A percentile compares a stretch with the other conserved stretches of the same genome.
These are phyloP conservation scores for Colletotrichum lentis DNA, from an alignment of 2,329 filamentous ascomycete species.

Conservation along the genomic window DNA sequence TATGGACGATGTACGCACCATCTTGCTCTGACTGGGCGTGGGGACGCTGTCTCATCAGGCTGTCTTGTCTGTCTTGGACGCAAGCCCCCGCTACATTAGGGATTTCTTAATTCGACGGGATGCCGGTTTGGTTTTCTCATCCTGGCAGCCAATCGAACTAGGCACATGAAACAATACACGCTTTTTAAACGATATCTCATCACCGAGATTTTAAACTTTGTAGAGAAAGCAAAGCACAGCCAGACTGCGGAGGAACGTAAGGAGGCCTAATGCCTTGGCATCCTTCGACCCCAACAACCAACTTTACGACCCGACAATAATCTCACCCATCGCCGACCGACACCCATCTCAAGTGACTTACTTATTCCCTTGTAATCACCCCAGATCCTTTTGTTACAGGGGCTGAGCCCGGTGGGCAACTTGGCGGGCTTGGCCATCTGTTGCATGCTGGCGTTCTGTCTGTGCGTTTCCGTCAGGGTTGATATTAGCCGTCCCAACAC, in stretches of 20 bases:
- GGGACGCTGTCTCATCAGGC: background rate
- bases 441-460: background rate
- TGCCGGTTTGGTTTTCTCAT: background rate
- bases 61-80: too few relatives aligned
- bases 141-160: background rate
- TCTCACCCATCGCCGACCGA: background rate
- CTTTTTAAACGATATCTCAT: background rate
- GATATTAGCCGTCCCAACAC: conserved; percentile 1
- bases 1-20: background rate
- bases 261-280: background rate
- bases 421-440: background rate
- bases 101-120: background rate
- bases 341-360: background rate
- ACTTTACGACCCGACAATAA: background rate
- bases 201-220: too few relatives aligned
- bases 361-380: background rate
- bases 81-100: too few relatives aligned
- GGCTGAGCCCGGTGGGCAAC: background rate
- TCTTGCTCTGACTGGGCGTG: background rate
- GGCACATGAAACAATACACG: background rate
- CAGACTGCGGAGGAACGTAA: background rate
- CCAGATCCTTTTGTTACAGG: background rate
- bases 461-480: background rate
- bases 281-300: background rate
- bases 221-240: background rate